Evolutionary conservation across 352 stramenopile genomes (phyloP).

Genomic region (Pythium chondricola): DNA sequence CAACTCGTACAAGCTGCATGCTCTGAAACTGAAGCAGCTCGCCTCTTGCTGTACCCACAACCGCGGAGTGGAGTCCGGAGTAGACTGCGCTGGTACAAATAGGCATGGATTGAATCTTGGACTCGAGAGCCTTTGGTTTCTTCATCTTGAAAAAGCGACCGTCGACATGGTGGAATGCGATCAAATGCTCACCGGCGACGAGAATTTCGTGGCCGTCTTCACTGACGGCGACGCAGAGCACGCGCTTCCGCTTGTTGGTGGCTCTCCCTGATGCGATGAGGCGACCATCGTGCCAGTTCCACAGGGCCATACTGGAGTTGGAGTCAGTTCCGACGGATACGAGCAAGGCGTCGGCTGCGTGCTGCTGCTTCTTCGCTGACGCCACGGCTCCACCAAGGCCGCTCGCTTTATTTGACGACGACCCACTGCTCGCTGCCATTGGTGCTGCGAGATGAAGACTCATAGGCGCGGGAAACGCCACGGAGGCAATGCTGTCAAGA

Average conservation of each 20-base stretch:
- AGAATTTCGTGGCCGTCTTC: conserved; percentile 69
- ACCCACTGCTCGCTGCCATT: conserved; percentile 27
- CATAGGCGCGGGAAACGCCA: conserved; percentile 50
- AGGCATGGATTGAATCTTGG: conserved; percentile 37
- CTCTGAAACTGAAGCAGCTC: conserved; percentile 69
- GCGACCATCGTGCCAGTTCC: conserved; percentile 65
- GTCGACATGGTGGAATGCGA: conserved; percentile 52
- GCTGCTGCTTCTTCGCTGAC: conserved; percentile 56
- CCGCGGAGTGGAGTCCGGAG: conserved; percentile 39
- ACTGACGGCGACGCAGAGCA: conserved; percentile 54
- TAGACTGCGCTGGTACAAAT: conserved; percentile 48
- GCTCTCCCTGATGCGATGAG: conserved; percentile 55
- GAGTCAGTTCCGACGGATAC: conserved; percentile 58
- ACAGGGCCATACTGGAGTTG: conserved; percentile 68
- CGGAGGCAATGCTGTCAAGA: conserved; percentile 35
- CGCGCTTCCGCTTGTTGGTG: conserved; percentile 25
- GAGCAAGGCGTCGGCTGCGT: conserved; percentile 48
- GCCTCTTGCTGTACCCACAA: conserved; percentile 58
- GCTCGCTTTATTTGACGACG: conserved; percentile 22
- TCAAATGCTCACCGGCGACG: conserved; percentile 51
- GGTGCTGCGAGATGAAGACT: conserved; percentile 19
- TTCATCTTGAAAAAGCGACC: conserved; percentile 65
- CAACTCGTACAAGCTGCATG: conserved; percentile 37
- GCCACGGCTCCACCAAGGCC: conserved; percentile 22
- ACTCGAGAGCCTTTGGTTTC: conserved; percentile 37